Evolutionary conservation across 768 basidiomycete genomes (phyloP), one percentile per base, ranked within the genome.

Genomic region (Lenzites betulinus): DNA sequence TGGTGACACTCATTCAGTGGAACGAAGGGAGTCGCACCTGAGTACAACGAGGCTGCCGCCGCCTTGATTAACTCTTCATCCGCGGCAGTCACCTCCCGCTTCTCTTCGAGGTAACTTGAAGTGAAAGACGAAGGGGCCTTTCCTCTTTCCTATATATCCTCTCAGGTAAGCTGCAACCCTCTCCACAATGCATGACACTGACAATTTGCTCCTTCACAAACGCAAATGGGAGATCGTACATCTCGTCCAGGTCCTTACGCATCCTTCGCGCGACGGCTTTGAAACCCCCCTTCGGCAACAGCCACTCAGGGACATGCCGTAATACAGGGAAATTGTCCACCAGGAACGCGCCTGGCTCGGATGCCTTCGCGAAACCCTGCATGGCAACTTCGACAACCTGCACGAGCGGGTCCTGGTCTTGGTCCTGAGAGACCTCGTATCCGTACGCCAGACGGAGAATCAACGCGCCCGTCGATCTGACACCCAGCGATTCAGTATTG

Each of bases 251-350:
- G 23, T 62, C 58, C 16, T 23, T 35, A 13, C 61, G 48, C 62
- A 58, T 59, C 53, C 51, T 26, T n/a, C 50, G 43, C 41, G 63
- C 58, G 43, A 60, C 44, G 15, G 60, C 61, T 51, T 62, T 62
- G 55, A 69, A 66, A n/a, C 64, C 58, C 6, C 68, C 64, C 9
- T 66, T 61, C 11, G 66, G 68, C 25, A 65, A 50, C 18, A 77
- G 54, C 79, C 78, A 80, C 5, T 70, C 50, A 2, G 78, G 78
- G 15, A 79, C 62, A 28, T 75, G 65, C 50, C 66, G 70, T 23
- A 79, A 56, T 1, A 59, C 36, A 1, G 69, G 71, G 64, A 79
- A 41, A 65, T 64, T 46, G 58, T 75, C 74, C n/a, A 73, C 71
- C 3, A 71, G 71, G 46, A 74, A 74, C 42, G 75, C 75, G 5